These are phyloP conservation scores for Debaryomyces fabryi DNA, from an alignment of 1,139 yeast genomes.

Conservation along the genomic window DNA sequence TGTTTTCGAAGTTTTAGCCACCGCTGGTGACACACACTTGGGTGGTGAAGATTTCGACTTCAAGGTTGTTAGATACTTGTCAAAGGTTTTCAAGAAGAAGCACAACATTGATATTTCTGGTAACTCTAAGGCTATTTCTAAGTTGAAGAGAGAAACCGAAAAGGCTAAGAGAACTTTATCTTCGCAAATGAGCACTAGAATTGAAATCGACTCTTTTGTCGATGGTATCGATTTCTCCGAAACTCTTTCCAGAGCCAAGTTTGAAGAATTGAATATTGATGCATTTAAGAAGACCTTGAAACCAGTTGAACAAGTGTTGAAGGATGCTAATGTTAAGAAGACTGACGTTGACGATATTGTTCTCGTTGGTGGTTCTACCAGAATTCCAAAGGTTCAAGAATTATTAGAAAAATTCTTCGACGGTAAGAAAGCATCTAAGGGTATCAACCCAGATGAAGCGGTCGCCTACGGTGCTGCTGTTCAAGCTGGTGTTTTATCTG, in stretches of 20 bases:
- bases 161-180: slow-evolving; percentile 95
- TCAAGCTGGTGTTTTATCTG: slow-evolving; percentile 94
- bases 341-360: slow-evolving; percentile 89
- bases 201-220: slow-evolving; percentile 92
- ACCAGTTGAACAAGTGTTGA: slow-evolving; percentile 91
- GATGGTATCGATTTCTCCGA: slow-evolving; percentile 96
- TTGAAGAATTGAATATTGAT: slow-evolving; percentile 88
- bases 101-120: slow-evolving; percentile 73
- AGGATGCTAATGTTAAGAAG: slow-evolving; percentile 84
- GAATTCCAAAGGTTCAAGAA: slow-evolving; percentile 97
- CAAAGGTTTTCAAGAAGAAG: slow-evolving; percentile 86
- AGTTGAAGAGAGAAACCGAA: slow-evolving; percentile 94
- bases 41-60: slow-evolving; percentile 95
- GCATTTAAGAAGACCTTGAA: slow-evolving; percentile 86
- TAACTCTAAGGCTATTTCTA: slow-evolving; percentile 80
- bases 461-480: slow-evolving; percentile 60
- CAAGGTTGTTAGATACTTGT: slow-evolving; percentile 83
- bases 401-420: slow-evolving; percentile 83
- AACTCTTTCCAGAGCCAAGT: slow-evolving; percentile 91
- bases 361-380: slow-evolving; percentile 95
- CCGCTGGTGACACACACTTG: slow-evolving; percentile 59
- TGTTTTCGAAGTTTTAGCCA: slow-evolving; percentile 55
- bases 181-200: slow-evolving; percentile 84
- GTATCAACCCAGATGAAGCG: slow-evolving; percentile 88
- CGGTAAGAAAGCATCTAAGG: slow-evolving; percentile 93